A percentile compares a stretch with the other conserved stretches of the same genome.
Evolutionary conservation across 805 yeast genomes (phyloP).

Genomic region (Maudiozyma barnettii): DNA sequence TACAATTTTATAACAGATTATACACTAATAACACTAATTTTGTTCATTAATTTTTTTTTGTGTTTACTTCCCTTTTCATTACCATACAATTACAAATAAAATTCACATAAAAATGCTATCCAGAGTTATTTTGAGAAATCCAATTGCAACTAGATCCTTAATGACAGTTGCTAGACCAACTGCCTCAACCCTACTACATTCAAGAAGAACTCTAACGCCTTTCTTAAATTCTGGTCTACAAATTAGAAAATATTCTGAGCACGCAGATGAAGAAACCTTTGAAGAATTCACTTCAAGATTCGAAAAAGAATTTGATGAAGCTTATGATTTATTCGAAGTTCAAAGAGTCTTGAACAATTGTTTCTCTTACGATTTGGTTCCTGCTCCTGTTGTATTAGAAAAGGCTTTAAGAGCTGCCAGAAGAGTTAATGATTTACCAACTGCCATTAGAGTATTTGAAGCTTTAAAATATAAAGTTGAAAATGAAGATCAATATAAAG

Average conservation of each 20-base stretch:
- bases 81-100: not conserved
- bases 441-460: conserved; percentile 97
- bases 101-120: conserved; percentile 10
- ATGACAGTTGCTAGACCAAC: conserved; percentile 5
- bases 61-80: not conserved
- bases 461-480: conserved; percentile 95
- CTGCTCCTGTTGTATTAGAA: conserved; percentile 93
- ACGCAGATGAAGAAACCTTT: conserved; percentile 83
- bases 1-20: no score
- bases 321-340: conserved; percentile 78
- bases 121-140: conserved; percentile 11
- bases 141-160: conserved; percentile 10
- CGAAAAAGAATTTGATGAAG: conserved; percentile 94
- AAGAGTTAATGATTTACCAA: conserved; percentile 97
- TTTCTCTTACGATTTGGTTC: conserved; percentile 96
- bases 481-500: conserved; percentile 85
- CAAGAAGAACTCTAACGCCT: not conserved
- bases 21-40: no score
- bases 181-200: not conserved
- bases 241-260: conserved; percentile 64
- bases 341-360: conserved; percentile 95
- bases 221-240: conserved; percentile 6
- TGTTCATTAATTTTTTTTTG: no score
- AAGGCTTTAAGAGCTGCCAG: conserved; percentile 96
- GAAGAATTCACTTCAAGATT: conserved; percentile 88